phyloP scores from a whole-genome alignment of 176 grass and related monocot genomes.

The Oryza officinalis region DNA sequence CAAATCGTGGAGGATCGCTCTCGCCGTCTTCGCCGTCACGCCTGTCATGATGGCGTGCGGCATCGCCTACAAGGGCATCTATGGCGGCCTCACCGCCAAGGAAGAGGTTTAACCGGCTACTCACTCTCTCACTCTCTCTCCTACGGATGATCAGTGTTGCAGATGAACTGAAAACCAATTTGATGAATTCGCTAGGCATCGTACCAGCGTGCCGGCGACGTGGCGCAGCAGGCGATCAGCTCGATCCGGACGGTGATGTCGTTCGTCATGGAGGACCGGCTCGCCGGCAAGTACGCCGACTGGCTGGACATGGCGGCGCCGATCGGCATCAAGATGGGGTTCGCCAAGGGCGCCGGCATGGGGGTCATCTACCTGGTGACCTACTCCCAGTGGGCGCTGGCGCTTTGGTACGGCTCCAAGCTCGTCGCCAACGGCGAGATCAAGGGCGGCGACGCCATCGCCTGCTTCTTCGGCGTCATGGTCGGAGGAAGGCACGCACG shows the following conservation, averaged over 20 bases:
- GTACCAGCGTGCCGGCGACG: slow-evolving; percentile 52
- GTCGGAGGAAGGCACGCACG: slow-evolving; percentile 54
- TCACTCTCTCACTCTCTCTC: neutral
- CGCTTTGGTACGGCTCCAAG: slow-evolving; percentile 59
- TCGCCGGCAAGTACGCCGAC: slow-evolving; percentile 49
- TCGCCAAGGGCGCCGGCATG: slow-evolving; percentile 75
- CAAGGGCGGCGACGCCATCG: slow-evolving; percentile 60
- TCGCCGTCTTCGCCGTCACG: slow-evolving; percentile 59
- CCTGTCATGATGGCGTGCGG: slow-evolving; percentile 63
- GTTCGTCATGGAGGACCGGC: slow-evolving; percentile 68
- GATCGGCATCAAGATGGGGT: slow-evolving; percentile 57
- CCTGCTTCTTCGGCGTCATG: slow-evolving; percentile 76
- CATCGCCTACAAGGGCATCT: slow-evolving; percentile 62
- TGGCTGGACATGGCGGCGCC: slow-evolving; percentile 42
- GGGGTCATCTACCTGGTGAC: slow-evolving; percentile 67
- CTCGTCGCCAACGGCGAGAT: slow-evolving; percentile 47
- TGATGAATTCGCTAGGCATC: slow-evolving; percentile 37
- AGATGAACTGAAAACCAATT: neutral
- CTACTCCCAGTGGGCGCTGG: slow-evolving; percentile 73
- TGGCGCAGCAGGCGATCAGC: slow-evolving; percentile 71
- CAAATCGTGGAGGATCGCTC: slow-evolving; percentile 59
- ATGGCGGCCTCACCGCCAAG: slow-evolving; percentile 63
- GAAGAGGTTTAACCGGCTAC: slow-evolving; percentile 50
- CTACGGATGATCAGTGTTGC: neutral
- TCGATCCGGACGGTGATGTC: slow-evolving; percentile 68